These are phyloP conservation scores for Aristolochia fimbriata DNA, from an alignment of 164 flowering plant species.

Conservation along the genomic window DNA sequence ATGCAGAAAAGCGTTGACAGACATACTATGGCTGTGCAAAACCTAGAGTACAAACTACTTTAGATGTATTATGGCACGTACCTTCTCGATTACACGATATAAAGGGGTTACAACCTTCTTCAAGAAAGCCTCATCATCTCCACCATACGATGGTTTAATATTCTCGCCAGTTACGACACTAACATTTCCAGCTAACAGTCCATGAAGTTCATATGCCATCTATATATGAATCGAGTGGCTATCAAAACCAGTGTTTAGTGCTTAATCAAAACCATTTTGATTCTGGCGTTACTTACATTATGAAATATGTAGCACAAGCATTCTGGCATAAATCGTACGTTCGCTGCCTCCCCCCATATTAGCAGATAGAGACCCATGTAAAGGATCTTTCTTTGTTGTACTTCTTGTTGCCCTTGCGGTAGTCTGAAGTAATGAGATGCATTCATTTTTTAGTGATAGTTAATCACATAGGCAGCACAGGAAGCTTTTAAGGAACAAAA, in stretches of 20 bases:
- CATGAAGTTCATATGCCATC: constrained; percentile 99
- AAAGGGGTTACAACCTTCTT: constrained; percentile 89
- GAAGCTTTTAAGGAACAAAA: not conserved
- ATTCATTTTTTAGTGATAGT: not conserved
- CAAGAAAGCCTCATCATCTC: constrained; percentile 95
- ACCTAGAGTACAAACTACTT: not conserved
- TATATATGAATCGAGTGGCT: constrained; percentile 14
- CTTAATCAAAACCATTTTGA: not conserved
- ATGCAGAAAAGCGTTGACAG: not conserved
- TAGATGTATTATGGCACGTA: constrained; percentile 13
- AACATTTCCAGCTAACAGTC: constrained; percentile 92
- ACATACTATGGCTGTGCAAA: not conserved
- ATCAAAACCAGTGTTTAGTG: not conserved
- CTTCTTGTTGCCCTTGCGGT: constrained; percentile 78
- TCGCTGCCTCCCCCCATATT: constrained; percentile 99
- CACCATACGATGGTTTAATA: constrained; percentile 97
- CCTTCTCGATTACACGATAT: constrained; percentile 84
- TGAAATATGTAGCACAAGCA: constrained; percentile 96
- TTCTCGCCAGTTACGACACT: constrained; percentile 95
- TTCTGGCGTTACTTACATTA: constrained; percentile 44
- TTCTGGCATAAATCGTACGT: constrained; percentile 97
- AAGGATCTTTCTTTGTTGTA: constrained; percentile 83
- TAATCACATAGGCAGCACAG: not conserved
- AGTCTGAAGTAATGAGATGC: constrained; percentile 35
- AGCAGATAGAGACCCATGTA: constrained; percentile 97